Evolutionary conservation across 495 filamentous ascomycete species (phyloP).

Genomic region (Tuber borchii): DNA sequence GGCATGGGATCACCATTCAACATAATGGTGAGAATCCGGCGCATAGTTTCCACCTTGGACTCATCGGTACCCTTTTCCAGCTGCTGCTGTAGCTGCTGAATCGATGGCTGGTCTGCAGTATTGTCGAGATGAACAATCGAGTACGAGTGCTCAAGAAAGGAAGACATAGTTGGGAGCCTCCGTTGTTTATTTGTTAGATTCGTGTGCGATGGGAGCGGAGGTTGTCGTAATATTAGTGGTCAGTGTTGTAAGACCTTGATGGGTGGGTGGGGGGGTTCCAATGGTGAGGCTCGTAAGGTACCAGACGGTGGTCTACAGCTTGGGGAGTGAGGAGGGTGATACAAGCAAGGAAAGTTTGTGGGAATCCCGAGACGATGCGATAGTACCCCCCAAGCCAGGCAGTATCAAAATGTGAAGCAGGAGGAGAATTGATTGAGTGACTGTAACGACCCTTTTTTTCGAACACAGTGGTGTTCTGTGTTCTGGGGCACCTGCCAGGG

Average conservation of each 20-base stretch:
- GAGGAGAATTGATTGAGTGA: slow-evolving; percentile 23
- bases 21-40: slow-evolving; percentile 92
- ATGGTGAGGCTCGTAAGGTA: slow-evolving; percentile 28
- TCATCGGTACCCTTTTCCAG: slow-evolving; percentile 97
- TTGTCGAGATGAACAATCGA: slow-evolving; percentile 95
- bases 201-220: not conserved
- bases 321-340: slow-evolving; percentile 15
- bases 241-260: not conserved
- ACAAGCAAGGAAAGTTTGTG: slow-evolving; percentile 10
- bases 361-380: slow-evolving; percentile 25
- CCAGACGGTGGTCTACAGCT: slow-evolving; percentile 9
- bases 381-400: slow-evolving; percentile 26
- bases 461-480: slow-evolving; percentile 37
- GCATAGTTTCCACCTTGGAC: slow-evolving; percentile 96
- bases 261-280: slow-evolving; percentile 19
- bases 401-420: slow-evolving; percentile 10
- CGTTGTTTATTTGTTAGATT: slow-evolving; percentile 3
- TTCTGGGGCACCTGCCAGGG: slow-evolving; percentile 22
- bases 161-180: slow-evolving; percentile 61
- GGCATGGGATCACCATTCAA: slow-evolving; percentile 96
- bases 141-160: slow-evolving; percentile 87
- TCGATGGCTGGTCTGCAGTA: slow-evolving; percentile 77
- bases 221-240: slow-evolving; percentile 15
- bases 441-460: slow-evolving; percentile 16
- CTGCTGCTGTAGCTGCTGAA: slow-evolving; percentile 86